Conservation (phyloP, 345 rosid species). For the Acer saccharum region DNA sequence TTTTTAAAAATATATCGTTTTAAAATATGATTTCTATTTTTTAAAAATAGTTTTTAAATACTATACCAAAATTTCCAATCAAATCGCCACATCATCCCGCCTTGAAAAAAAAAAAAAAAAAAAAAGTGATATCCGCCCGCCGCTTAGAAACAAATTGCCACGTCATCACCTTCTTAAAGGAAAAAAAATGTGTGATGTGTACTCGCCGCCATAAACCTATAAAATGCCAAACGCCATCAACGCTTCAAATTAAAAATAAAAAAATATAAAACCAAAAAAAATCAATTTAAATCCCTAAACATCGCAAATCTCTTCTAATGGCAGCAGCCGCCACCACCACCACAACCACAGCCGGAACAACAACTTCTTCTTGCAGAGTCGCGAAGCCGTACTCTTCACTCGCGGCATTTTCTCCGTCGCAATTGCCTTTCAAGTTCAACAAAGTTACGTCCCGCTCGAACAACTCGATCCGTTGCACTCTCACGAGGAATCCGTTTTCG, state of each 20-base stretch:
- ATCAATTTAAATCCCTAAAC: neutral
- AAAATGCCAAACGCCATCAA: neutral
- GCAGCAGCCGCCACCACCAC: neutral
- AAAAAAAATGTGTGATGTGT: neutral
- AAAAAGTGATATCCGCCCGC: too few species aligned
- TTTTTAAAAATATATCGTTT: too few species aligned
- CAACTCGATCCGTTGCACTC: slow-evolving; percentile 41
- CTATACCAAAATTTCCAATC: too few species aligned
- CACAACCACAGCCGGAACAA: slow-evolving; percentile 23
- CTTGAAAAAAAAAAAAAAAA: too few species aligned
- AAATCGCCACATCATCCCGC: too few species aligned
- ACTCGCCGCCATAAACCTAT: neutral
- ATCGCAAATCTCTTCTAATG: neutral
- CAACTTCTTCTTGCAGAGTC: slow-evolving; percentile 12
- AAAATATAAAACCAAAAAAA: neutral
- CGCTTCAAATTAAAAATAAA: neutral
- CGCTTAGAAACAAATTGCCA: too few species aligned
- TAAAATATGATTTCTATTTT: too few species aligned
- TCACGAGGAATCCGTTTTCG: slow-evolving; percentile 48
- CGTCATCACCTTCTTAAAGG: neutral
- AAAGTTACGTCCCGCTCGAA: slow-evolving; percentile 24
- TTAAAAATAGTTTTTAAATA: too few species aligned
- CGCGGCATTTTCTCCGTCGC: slow-evolving; percentile 20
- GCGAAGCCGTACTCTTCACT: slow-evolving; percentile 22
- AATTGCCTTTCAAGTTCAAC: slow-evolving; percentile 27